These are phyloP conservation scores for Dothiorella sarmentorum DNA, from an alignment of 2,329 filamentous ascomycete genomes.

Conservation along the genomic window DNA sequence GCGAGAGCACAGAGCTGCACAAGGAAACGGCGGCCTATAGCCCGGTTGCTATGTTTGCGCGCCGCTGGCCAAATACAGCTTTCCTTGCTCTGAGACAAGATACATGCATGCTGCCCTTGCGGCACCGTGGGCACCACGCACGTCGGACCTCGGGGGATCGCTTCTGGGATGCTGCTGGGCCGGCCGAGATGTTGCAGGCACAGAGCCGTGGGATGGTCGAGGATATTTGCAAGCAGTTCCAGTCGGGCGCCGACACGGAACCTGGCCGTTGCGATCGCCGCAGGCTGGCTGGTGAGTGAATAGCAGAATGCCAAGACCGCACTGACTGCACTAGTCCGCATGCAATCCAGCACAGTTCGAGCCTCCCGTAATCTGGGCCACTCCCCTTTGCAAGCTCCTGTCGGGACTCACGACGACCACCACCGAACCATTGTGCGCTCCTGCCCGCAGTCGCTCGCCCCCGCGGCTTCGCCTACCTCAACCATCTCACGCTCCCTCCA, in stretches of 20 bases:
- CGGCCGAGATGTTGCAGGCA: constrained; percentile 5
- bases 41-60: neutral
- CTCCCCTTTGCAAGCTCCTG: constrained; percentile 10
- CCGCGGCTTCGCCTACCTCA: constrained; percentile 14
- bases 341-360: too few species aligned
- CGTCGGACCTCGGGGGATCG: constrained; percentile 15
- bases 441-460: constrained; percentile 11
- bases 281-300: neutral
- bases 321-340: neutral
- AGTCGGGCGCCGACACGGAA: constrained; percentile 3
- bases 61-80: neutral
- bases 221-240: constrained; percentile 3
- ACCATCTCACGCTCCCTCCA: constrained; percentile 4
- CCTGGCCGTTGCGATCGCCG: constrained; percentile 1
- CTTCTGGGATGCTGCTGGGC: constrained; percentile 1
- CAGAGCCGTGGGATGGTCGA: neutral
- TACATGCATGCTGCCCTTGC: constrained; percentile 14
- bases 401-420: constrained; percentile 9
- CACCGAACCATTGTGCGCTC: constrained; percentile 11
- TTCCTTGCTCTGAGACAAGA: constrained; percentile 3
- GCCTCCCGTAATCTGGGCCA: too few species aligned
- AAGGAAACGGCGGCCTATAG: neutral
- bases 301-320: neutral
- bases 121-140: too few species aligned
- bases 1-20: neutral